Evolutionary conservation across 139 green algal genomes (phyloP).

Genomic region (Chlamydomonas eustigma): DNA sequence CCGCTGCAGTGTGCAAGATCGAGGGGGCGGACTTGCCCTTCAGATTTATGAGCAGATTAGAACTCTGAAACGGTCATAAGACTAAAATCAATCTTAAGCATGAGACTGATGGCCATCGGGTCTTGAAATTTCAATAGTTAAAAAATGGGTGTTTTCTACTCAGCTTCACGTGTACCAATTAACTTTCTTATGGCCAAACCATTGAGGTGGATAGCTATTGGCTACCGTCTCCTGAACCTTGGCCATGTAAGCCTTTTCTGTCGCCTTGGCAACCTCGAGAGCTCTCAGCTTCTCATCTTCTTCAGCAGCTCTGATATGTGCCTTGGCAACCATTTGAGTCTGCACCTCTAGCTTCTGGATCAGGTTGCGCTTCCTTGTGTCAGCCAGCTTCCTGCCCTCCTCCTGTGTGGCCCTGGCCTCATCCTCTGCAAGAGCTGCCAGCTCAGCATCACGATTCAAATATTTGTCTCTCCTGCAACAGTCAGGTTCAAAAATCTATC

Average conservation of each 20-base stretch:
- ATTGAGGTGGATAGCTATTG: slow-evolving; percentile 22
- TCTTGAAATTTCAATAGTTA: no score
- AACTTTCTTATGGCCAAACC: slow-evolving; percentile 36
- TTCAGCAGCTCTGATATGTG: slow-evolving; percentile 45
- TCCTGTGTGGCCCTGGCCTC: slow-evolving; percentile 15
- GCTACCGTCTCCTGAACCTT: slow-evolving; percentile 24
- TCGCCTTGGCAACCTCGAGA: slow-evolving; percentile 12
- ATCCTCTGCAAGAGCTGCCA: slow-evolving; percentile 20
- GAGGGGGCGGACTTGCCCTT: no score
- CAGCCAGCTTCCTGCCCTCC: background rate
- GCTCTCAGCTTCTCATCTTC: slow-evolving; percentile 39
- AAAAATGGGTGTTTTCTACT: no score
- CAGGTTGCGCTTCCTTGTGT: slow-evolving; percentile 14
- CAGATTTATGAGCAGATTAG: no score
- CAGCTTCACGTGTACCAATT: slow-evolving; percentile 31
- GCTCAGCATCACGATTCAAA: no score
- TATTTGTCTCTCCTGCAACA: no score
- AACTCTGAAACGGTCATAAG: no score
- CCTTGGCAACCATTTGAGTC: slow-evolving; percentile 48
- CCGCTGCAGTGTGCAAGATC: no score
- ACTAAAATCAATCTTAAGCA: no score
- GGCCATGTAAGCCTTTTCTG: slow-evolving; percentile 23
- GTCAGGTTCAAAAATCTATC: no score
- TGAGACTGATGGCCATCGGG: no score
- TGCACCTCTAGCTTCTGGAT: slow-evolving; percentile 45